Evolutionary conservation across 768 basidiomycete genomes (phyloP), one percentile per base, ranked within the genome.

Genomic region (Podaxis pistillaris): DNA sequence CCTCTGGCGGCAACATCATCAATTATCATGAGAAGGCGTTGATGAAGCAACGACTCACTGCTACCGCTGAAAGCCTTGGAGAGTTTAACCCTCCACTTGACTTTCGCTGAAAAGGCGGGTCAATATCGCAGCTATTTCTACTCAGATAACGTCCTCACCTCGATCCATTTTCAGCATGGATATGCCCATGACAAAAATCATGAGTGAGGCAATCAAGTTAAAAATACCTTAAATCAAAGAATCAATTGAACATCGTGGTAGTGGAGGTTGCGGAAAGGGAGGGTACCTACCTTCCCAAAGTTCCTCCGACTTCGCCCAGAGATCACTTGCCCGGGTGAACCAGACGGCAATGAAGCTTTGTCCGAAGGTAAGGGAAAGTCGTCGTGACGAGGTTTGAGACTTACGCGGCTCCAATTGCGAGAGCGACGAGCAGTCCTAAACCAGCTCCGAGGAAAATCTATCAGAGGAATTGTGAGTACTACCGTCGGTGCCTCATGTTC

Each of bases 121-220:
- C 58, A 60, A 38, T 15, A 28, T 55, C 4, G 49, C 15, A 44
- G 8, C 36, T 28, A 22, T 17, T 24, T 7, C 46, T 12, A 12
- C 19, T 9, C 13, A 44, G 49, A 15, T n/a, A 19, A 19, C 24
- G n/a, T 28, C 57, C 69, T 50, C 68, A 79, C 81, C 81, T 69
- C 89, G 82, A 74, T 98, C 96, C 85, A 99, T 88, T 72, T 93
- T 94, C 64, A 99, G 86, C 91, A 98, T 96, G 38, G 90, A 89
- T 41, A 98, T 70, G 2, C 93, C 95, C 94, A 98, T 96, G 71
- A 90, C 79, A 73, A 94, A 93, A 69, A 97, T 95, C 83, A 97
- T 86, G 68, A 93, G 61, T 11, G 86, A 73, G 0, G 90, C 90
- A 58, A 93, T 79, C 60, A 92, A 74, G 65, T 86, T 77, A 69